A percentile compares a stretch with the other conserved stretches of the same genome.
Conservation (phyloP, 2,329 filamentous ascomycete genomes). For the Colletotrichum sp. region DNA sequence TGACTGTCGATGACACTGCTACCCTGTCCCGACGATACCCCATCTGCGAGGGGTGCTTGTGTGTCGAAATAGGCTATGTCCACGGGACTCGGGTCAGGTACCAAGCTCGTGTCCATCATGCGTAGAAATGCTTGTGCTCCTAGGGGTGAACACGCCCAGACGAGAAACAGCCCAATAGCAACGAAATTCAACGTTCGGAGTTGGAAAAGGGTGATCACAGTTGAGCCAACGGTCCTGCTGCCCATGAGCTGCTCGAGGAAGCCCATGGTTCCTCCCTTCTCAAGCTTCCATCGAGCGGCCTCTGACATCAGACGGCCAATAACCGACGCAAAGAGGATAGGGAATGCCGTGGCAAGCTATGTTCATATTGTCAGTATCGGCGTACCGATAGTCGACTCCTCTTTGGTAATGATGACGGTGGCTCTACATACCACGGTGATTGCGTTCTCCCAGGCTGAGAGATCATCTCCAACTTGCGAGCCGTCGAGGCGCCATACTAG, state of each 20-base stretch:
- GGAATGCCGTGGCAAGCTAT: neutral
- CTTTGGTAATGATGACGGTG: neutral
- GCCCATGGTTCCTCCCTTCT: neutral
- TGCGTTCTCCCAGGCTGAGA: neutral
- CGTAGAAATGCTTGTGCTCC: slow-evolving; percentile 33
- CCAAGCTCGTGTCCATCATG: neutral
- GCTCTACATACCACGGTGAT: neutral
- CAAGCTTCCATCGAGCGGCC: neutral
- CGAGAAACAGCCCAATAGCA: slow-evolving; percentile 25
- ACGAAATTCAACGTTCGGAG: slow-evolving; percentile 30
- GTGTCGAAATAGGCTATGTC: neutral
- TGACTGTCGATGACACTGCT: neutral
- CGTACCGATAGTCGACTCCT: fast-evolving
- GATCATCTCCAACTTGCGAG: neutral
- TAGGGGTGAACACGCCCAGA: slow-evolving; percentile 34
- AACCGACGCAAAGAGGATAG: neutral
- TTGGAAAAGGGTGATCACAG: slow-evolving; percentile 1
- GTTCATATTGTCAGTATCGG: neutral
- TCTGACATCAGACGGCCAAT: neutral
- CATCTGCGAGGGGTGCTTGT: neutral
- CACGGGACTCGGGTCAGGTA: neutral
- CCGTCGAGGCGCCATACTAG: neutral
- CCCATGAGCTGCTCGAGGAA: neutral
- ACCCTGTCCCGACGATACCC: neutral
- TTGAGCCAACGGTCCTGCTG: neutral